A percentile compares a stretch with the other conserved stretches of the same genome.
Conservation (phyloP, 805 yeast genomes). For the Zygoascus flipseniorum region DNA sequence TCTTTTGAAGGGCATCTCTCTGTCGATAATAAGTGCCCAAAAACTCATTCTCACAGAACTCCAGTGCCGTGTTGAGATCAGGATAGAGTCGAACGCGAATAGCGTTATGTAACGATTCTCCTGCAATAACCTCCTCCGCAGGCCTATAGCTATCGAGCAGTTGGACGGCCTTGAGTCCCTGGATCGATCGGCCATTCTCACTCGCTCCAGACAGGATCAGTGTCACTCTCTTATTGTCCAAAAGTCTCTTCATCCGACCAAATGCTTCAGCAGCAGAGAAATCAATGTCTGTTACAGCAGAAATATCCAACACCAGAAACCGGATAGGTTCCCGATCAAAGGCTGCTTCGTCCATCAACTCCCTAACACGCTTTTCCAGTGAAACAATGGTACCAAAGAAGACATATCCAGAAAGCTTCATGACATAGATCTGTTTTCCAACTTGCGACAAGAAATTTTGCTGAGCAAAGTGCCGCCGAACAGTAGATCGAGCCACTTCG, state of each 20-base stretch:
- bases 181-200: slow-evolving; percentile 56
- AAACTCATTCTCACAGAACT: slow-evolving; percentile 94
- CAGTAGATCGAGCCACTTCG: slow-evolving; percentile 82
- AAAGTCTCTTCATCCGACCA: slow-evolving; percentile 71
- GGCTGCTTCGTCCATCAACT: slow-evolving; percentile 47
- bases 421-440: slow-evolving; percentile 82
- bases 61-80: slow-evolving; percentile 78
- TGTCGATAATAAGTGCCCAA: slow-evolving; percentile 50
- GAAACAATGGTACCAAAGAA: slow-evolving; percentile 96
- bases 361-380: slow-evolving; percentile 67
- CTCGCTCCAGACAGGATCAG: slow-evolving; percentile 72
- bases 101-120: slow-evolving; percentile 27
- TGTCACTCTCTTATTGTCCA: slow-evolving; percentile 59
- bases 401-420: slow-evolving; percentile 79
- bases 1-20: slow-evolving; percentile 16
- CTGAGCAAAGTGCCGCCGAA: slow-evolving; percentile 82
- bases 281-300: slow-evolving; percentile 70
- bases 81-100: slow-evolving; percentile 52
- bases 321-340: slow-evolving; percentile 53
- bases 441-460: slow-evolving; percentile 75
- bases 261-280: slow-evolving; percentile 96
- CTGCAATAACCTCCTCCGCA: slow-evolving; percentile 34
- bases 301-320: slow-evolving; percentile 77
- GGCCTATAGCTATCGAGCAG: slow-evolving; percentile 35
- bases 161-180: slow-evolving; percentile 76